These are phyloP conservation scores for Eragrostis tef DNA, from an alignment of 202 grass and related monocot genomes.

Conservation along the genomic window DNA sequence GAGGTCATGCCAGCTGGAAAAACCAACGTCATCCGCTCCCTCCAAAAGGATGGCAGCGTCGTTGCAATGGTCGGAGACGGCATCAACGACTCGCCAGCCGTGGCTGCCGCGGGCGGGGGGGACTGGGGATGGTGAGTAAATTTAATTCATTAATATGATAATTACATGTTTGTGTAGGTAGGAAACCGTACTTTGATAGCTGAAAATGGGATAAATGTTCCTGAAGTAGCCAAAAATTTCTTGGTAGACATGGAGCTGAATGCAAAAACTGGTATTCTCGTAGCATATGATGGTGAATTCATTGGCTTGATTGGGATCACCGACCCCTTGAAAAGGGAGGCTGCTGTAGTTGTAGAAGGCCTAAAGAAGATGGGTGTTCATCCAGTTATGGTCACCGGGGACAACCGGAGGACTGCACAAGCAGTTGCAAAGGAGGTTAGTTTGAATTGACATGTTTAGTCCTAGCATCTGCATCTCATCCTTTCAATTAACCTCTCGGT, in stretches of 20 bases:
- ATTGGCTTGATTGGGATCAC: constrained; percentile 81
- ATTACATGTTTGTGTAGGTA: constrained; percentile 57
- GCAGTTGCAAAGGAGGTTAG: constrained; percentile 89
- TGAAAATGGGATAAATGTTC: constrained; percentile 72
- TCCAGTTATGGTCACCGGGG: constrained; percentile 95
- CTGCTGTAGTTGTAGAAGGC: constrained; percentile 79
- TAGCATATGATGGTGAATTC: constrained; percentile 67
- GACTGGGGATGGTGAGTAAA: constrained; percentile 62
- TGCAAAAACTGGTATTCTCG: constrained; percentile 85
- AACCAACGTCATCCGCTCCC: constrained; percentile 59
- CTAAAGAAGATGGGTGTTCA: constrained; percentile 82
- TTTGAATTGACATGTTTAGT: constrained; percentile 36
- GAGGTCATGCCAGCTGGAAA: constrained; percentile 93
- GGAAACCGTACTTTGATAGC: constrained; percentile 82
- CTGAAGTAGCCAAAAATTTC: constrained; percentile 74
- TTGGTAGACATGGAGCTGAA: constrained; percentile 78
- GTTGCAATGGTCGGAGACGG: constrained; percentile 94
- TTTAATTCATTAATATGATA: neutral
- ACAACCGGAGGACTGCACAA: constrained; percentile 84
- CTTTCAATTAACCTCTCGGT: neutral
- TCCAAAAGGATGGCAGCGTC: constrained; percentile 73
- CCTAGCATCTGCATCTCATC: constrained; percentile 25
- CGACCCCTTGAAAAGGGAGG: constrained; percentile 96
- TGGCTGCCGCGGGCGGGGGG: constrained; percentile 75
- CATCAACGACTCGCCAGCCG: constrained; percentile 91